Evolutionary conservation across 2,329 filamentous ascomycete species (phyloP).

Genomic region (Fusarium stilboides): DNA sequence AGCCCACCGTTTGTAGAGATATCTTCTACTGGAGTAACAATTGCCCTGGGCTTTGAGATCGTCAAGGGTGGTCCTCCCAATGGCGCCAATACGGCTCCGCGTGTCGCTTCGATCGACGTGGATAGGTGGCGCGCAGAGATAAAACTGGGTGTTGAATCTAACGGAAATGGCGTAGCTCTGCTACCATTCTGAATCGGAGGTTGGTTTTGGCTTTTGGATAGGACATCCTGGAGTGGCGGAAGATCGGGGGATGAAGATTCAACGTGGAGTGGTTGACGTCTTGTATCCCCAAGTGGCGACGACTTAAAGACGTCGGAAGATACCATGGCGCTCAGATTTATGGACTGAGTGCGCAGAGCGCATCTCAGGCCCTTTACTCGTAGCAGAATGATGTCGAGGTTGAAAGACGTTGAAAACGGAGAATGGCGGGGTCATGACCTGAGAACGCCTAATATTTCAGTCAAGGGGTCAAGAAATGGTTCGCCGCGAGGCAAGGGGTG

Average conservation of each 20-base stretch:
- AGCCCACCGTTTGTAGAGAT: background rate
- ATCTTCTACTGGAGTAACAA: background rate
- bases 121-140: conserved; percentile 60
- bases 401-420: conserved; percentile 16
- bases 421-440: conserved; percentile 34
- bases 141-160: conserved; percentile 57
- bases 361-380: conserved; percentile 56
- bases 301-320: conserved; percentile 54
- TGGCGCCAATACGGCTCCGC: conserved; percentile 4
- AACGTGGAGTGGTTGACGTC: conserved; percentile 51
- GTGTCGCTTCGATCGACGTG: conserved; percentile 51
- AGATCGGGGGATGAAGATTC: conserved; percentile 70
- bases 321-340: conserved; percentile 51
- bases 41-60: background rate
- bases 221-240: conserved; percentile 66
- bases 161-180: conserved; percentile 56
- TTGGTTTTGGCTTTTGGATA: conserved; percentile 56
- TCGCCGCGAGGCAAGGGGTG: conserved; percentile 29
- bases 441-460: conserved; percentile 28
- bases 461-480: conserved; percentile 27
- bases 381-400: conserved; percentile 51
- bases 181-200: conserved; percentile 56
- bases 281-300: conserved; percentile 52
- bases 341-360: conserved; percentile 62
- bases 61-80: background rate